Evolutionary conservation across 306 rosid species (phyloP).

Genomic region (Heteromeles arbutifolia): DNA sequence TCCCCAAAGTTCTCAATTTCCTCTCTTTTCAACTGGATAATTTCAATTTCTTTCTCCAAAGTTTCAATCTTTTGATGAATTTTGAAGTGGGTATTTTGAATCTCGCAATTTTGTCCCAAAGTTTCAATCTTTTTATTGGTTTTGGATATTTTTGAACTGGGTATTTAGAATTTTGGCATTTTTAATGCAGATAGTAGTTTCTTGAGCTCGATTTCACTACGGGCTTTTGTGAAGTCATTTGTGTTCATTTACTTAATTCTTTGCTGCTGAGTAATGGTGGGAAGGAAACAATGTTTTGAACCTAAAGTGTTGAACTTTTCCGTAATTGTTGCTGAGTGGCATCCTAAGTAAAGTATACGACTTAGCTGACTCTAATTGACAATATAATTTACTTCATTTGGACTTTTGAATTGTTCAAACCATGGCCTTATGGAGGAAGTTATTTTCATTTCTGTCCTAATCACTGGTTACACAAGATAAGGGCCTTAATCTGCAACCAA

Average conservation of each 20-base stretch:
- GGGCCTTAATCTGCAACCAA: background rate
- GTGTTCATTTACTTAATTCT: background rate
- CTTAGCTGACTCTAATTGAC: background rate
- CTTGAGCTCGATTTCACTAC: no score
- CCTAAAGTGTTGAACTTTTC: background rate
- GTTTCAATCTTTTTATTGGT: background rate
- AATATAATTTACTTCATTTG: background rate
- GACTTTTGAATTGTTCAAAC: background rate
- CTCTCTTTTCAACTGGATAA: background rate
- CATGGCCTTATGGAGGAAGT: background rate
- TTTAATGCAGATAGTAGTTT: no score
- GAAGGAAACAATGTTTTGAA: background rate
- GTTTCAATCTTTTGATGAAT: background rate
- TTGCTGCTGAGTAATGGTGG: background rate
- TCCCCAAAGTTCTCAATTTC: constrained; percentile 58
- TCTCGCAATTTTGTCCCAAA: no score
- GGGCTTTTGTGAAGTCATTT: no score
- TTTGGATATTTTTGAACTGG: background rate
- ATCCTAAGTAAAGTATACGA: background rate
- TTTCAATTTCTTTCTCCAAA: background rate
- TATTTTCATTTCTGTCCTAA: background rate
- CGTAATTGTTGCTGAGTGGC: background rate
- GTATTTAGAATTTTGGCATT: no score
- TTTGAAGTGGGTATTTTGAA: background rate
- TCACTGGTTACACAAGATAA: background rate